Percentiles rank a stretch among this genome's conserved stretches.
Evolutionary conservation across 768 basidiomycete species (phyloP).

Genomic region (Calocybe cyanea): DNA sequence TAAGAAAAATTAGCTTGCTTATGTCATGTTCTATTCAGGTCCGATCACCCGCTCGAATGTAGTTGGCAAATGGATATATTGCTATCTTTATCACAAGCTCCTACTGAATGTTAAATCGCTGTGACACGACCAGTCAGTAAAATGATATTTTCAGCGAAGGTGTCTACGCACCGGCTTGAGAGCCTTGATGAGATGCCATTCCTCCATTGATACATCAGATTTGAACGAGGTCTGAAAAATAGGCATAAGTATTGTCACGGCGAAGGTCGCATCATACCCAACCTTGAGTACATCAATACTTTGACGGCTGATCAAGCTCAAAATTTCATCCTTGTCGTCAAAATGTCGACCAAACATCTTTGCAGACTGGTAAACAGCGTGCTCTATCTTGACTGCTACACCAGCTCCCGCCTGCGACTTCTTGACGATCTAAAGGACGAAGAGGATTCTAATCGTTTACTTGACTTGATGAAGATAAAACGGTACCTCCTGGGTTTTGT

Average conservation of each 20-base stretch:
- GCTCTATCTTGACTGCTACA: conserved; percentile 98
- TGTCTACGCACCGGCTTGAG: conserved; percentile 65
- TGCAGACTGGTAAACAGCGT: conserved; percentile 91
- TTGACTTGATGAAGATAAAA: too few relatives aligned
- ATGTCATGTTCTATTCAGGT: conserved; percentile 2
- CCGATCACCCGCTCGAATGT: neutral
- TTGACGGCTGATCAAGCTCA: conserved; percentile 86
- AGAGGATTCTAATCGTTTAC: too few relatives aligned
- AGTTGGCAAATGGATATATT: neutral
- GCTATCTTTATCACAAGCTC: neutral
- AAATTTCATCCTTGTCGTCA: conserved; percentile 90
- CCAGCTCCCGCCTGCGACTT: conserved; percentile 93
- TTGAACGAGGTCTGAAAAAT: conserved; percentile 71
- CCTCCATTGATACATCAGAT: conserved; percentile 82
- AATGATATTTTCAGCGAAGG: neutral
- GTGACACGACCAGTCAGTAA: neutral
- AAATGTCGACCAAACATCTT: conserved; percentile 97
- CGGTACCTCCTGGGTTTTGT: conserved; percentile 80
- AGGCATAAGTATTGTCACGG: conserved; percentile 1
- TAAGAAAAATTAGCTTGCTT: conserved; percentile 1
- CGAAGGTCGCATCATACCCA: conserved; percentile 5
- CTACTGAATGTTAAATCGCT: conserved; percentile 31
- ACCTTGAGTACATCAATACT: conserved; percentile 97
- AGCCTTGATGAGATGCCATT: conserved; percentile 89
- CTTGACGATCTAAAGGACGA: conserved; percentile 83